Evolutionary conservation across 805 yeast genomes (phyloP).

Genomic region (Yarrowia sp.): DNA sequence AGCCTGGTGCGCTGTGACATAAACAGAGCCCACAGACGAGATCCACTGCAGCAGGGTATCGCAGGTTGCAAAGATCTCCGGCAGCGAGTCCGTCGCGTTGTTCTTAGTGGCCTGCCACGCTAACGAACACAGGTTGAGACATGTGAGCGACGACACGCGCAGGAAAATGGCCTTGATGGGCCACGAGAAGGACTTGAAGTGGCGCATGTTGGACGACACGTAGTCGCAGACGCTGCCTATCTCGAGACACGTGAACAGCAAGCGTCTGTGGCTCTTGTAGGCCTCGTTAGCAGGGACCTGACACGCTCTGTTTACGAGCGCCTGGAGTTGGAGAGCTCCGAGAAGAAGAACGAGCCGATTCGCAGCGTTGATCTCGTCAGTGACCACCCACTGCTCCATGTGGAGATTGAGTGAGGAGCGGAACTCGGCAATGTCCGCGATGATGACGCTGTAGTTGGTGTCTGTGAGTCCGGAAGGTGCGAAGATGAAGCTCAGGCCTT

Average conservation of each 20-base stretch:
- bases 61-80: slow-evolving; percentile 7
- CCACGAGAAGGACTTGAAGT: slow-evolving; percentile 20
- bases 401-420: slow-evolving; percentile 4
- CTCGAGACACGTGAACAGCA: slow-evolving; percentile 2
- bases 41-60: slow-evolving; percentile 2
- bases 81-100: slow-evolving; percentile 5
- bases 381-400: slow-evolving; percentile 17
- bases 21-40: slow-evolving; percentile 4
- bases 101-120: slow-evolving; percentile 9
- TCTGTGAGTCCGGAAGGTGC: not conserved
- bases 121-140: slow-evolving; percentile 2
- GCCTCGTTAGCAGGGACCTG: not conserved
- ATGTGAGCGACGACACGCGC: not conserved
- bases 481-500: not conserved
- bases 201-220: slow-evolving; percentile 14
- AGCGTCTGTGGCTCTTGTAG: not conserved
- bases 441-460: not conserved
- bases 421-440: not conserved
- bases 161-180: slow-evolving; percentile 14
- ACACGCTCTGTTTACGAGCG: not conserved
- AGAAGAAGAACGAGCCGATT: not conserved
- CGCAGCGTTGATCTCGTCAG: slow-evolving; percentile 10
- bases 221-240: slow-evolving; percentile 1
- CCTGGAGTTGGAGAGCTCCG: slow-evolving; percentile 2
- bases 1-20: slow-evolving; percentile 8